These are phyloP conservation scores for Albophoma yamanashiensis DNA, from an alignment of 2,329 filamentous ascomycete genomes.

Conservation along the genomic window DNA sequence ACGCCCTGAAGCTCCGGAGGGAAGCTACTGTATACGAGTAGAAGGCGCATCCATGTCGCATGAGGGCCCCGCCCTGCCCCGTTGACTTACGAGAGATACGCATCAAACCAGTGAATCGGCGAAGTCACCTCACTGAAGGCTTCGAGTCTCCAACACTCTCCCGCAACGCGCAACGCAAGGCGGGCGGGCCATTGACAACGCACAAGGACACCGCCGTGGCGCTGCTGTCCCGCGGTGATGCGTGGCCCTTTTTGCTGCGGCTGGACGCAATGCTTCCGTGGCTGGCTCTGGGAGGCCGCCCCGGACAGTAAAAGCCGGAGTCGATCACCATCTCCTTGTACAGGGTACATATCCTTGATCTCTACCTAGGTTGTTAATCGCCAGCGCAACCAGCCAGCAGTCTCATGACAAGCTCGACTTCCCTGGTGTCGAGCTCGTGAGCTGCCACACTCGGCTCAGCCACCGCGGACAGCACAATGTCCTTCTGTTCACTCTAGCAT, in stretches of 20 bases:
- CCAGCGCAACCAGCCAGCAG: neutral
- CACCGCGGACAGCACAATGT: neutral
- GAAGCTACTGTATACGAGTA: no score
- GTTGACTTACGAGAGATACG: no score
- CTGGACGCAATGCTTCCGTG: neutral
- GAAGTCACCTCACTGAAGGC: no score
- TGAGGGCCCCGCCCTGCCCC: no score
- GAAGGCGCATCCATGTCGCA: no score
- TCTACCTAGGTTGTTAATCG: neutral
- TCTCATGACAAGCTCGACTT: neutral
- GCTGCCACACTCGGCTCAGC: neutral
- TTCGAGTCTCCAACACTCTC: neutral
- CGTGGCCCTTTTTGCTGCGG: neutral
- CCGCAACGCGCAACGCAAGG: neutral
- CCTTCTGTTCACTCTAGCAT: neutral
- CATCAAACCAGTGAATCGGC: no score
- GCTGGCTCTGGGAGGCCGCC: neutral
- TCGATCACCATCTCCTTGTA: neutral
- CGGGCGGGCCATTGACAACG: no score
- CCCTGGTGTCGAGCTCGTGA: neutral
- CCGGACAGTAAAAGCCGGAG: neutral
- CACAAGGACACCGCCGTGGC: no score
- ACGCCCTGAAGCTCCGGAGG: neutral
- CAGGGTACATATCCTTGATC: neutral
- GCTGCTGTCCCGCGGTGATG: neutral